phyloP scores from a whole-genome alignment of 2,329 filamentous ascomycete species.

The Botryotinia globosa region DNA sequence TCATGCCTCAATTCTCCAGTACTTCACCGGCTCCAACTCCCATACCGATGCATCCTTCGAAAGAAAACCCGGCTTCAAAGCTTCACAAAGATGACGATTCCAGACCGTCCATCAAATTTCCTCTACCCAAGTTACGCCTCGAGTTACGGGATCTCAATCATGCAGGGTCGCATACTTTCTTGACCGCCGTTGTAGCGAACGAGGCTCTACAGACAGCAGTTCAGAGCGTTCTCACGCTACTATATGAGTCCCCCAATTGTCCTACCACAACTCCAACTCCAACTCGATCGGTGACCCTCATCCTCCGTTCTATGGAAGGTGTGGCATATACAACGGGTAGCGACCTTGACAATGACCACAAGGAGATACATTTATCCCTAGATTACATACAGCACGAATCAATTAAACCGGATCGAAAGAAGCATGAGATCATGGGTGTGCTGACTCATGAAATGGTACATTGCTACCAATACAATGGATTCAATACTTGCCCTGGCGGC shows the following conservation, averaged over 20 bases:
- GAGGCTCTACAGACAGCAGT: constrained; percentile 62
- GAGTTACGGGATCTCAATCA: constrained; percentile 58
- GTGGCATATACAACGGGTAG: constrained; percentile 85
- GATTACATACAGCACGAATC: constrained; percentile 59
- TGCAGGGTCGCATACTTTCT: constrained; percentile 63
- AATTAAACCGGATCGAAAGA: constrained; percentile 45
- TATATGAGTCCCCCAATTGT: constrained; percentile 59
- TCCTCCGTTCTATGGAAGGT: constrained; percentile 75
- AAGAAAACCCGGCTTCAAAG: constrained; percentile 7
- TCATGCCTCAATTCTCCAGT: constrained; percentile 31
- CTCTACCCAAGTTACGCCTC: constrained; percentile 56
- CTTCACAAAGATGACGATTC: constrained; percentile 5
- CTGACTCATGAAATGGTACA: constrained; percentile 92
- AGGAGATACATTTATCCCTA: constrained; percentile 87
- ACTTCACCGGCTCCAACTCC: constrained; percentile 21
- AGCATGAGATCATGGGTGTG: constrained; percentile 74
- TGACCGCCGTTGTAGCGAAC: constrained; percentile 61
- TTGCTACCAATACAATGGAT: constrained; percentile 80
- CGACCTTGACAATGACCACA: constrained; percentile 80
- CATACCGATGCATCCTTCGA: constrained; percentile 23
- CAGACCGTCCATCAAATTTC: constrained; percentile 36
- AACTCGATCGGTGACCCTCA: constrained; percentile 82
- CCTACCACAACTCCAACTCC: constrained; percentile 46
- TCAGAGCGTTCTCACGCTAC: constrained; percentile 63
- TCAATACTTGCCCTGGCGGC: constrained; percentile 63